Evolutionary conservation across 495 filamentous ascomycete species (phyloP), one percentile per base, ranked within the genome.

Genomic region (Aspergillus cavernicola): DNA sequence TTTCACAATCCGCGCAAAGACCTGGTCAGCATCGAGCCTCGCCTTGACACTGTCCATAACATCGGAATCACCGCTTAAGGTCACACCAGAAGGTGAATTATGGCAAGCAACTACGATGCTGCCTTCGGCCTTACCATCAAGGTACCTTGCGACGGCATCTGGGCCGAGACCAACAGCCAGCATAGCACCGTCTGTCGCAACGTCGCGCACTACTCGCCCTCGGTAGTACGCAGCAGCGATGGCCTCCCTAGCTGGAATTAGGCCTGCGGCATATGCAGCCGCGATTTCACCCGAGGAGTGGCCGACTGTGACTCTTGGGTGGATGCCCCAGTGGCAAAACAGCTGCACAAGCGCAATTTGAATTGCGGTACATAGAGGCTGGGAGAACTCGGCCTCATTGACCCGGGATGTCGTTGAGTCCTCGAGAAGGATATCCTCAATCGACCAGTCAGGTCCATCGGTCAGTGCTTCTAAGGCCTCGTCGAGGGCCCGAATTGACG

Each of bases 171-270:
- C 79, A 7, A 73, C 74, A 0, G 80, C 81, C 41, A 83, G 38
- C 81, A 85, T 84, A 6, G 65, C 69, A 9, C 80, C 80, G 9
- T 35, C n/a, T 26, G 9, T 1, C 10, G 41, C 49, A 0, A 48
- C 35, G 2, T 63, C 47, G 13, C 59, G 19, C 0, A 61, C 52
- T 18, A 63, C 36, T 0, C 71, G 9, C 5, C 81, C 82, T 11
- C 83, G 70, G 31, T 71, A 77, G 46, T 80, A 84, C 0, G 83
- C 78, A 32, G 79, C 56, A 0, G 51, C 38, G 8, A 83, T 73
- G 4, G 80, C 81, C 20, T 78, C 72, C 2, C 22, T 2, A 0
- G 57, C 48, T 2, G 60, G 56, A 1, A 76, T 20, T 8, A 57
- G 33, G 3, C 70, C 67, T 3, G 66, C 60, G 7, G 66, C 67